Percentiles rank a stretch among this genome's conserved stretches.
Evolutionary conservation across 2,329 filamentous ascomycete species (phyloP).

Genomic region (Epichloe festucae): DNA sequence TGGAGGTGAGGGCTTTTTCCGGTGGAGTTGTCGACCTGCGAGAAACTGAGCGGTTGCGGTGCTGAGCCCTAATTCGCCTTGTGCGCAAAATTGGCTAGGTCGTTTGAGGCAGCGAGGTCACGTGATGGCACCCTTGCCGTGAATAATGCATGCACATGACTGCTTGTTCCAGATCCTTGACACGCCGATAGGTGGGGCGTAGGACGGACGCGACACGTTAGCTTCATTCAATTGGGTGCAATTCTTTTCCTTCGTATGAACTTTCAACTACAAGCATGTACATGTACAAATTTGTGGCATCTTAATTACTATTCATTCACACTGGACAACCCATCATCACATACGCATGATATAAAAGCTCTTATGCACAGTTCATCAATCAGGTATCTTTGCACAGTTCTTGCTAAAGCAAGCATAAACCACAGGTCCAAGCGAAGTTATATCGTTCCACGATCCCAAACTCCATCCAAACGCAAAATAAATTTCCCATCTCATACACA

Average conservation of each 20-base stretch:
- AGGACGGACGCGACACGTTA: too few species aligned
- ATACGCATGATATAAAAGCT: too few species aligned
- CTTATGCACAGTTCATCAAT: slow-evolving; percentile 3
- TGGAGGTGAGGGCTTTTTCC: slow-evolving; percentile 19
- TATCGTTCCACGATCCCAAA: slow-evolving; percentile 3
- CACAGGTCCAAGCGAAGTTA: not conserved
- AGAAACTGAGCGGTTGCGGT: slow-evolving; percentile 4
- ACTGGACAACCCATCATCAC: too few species aligned
- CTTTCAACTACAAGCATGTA: too few species aligned
- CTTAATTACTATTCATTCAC: too few species aligned
- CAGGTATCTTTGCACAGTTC: slow-evolving; percentile 6
- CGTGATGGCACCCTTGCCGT: slow-evolving; percentile 17
- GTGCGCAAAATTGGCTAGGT: slow-evolving; percentile 10
- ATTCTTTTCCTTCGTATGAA: too few species aligned
- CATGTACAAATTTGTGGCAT: too few species aligned
- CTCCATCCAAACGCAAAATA: slow-evolving; percentile 7
- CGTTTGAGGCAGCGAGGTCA: slow-evolving; percentile 15
- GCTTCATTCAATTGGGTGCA: too few species aligned
- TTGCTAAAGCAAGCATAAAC: not conserved
- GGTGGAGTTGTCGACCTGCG: slow-evolving; percentile 22
- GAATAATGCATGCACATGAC: not conserved
- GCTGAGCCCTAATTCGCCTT: slow-evolving; percentile 23
- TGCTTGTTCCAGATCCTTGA: not conserved
- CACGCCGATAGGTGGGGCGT: too few species aligned
- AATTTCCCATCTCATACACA: not conserved